These are phyloP conservation scores for Diplodia mutila DNA, from an alignment of 2,329 filamentous ascomycete genomes.

Conservation along the genomic window DNA sequence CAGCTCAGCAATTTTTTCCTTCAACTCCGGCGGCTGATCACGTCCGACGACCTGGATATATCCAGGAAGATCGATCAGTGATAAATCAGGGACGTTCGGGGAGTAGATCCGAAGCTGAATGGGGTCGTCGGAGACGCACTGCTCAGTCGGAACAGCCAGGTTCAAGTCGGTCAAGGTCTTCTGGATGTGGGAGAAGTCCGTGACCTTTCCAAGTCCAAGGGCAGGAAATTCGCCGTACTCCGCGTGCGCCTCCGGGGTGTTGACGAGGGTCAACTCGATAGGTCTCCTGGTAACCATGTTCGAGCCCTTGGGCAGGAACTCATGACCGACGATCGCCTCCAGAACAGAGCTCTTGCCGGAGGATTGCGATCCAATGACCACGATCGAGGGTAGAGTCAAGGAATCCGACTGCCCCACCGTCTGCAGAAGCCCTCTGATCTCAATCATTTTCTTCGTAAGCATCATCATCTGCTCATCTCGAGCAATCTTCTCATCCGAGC, in stretches of 20 bases:
- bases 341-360: constrained; percentile 97
- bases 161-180: constrained; percentile 94
- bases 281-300: constrained; percentile 98
- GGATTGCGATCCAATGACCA: constrained; percentile 98
- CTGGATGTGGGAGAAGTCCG: constrained; percentile 90
- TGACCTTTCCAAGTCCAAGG: constrained; percentile 83
- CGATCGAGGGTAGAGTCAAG: constrained; percentile 89
- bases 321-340: constrained; percentile 95
- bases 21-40: constrained; percentile 87
- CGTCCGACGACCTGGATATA: constrained; percentile 96
- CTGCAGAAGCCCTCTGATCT: constrained; percentile 89
- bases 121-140: constrained; percentile 95
- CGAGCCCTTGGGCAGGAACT: constrained; percentile 95
- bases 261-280: constrained; percentile 94
- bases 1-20: constrained; percentile 92
- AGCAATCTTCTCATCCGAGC: constrained; percentile 67
- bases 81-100: constrained; percentile 91
- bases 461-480: constrained; percentile 99
- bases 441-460: constrained; percentile 98
- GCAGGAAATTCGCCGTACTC: constrained; percentile 98
- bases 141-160: constrained; percentile 82
- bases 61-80: constrained; percentile 91
- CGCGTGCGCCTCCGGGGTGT: constrained; percentile 81
- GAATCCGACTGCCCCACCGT: constrained; percentile 89
- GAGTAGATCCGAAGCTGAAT: constrained; percentile 97